Base-by-base conservation (phyloP, 1,139 yeast species). In the Debaryomycetaceae sp. region DNA sequence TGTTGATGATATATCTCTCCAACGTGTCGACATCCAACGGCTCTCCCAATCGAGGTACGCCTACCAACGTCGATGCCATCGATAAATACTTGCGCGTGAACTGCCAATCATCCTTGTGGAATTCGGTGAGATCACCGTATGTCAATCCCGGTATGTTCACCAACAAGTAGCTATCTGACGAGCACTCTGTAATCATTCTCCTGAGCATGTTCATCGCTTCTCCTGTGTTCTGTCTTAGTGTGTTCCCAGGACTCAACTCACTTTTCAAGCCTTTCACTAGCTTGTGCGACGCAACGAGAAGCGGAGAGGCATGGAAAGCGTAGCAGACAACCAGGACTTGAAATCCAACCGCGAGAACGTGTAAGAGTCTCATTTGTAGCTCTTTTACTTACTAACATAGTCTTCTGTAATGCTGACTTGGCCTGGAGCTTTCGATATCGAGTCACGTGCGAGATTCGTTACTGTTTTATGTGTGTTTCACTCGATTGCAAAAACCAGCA, bases 111-210 rank as follows among this genome's bases (percentile, higher is more conserved):
- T 72, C 69, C 41, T 63, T 63, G 24, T 62, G 56, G 1, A 36
- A 30, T 38, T 70, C 68, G 23, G 69, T 68, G 47, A 88, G 68
- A 61, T 88, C 96, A n/a, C 66, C 65, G 42, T 75, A 65, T 2
- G 63, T 62, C 44, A 88, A 61, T 0, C 95, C 95, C 0, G 96
- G 96, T 39, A 80, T 81, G 55, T 86, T 79, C 1, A 87, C 70
- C 13, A 88, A 62, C 2, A 89, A 56, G 53, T 85, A 86, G 0
- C 84, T 86, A 58, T 87, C 87, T 0, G 91, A 79, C 1, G 82
- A 67, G 57, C 96, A 89, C 37, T 75, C 72, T 3, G 81, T 79
- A 11, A 83, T 63, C 36, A 81, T 60, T 45, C 76, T 70, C 42
- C 75, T 70, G 13, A 82, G 57, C 47, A 82, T 58, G 39, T 70